phyloP scores from a whole-genome alignment of 2,329 filamentous ascomycete genomes.

The Colletotrichum sp. region DNA sequence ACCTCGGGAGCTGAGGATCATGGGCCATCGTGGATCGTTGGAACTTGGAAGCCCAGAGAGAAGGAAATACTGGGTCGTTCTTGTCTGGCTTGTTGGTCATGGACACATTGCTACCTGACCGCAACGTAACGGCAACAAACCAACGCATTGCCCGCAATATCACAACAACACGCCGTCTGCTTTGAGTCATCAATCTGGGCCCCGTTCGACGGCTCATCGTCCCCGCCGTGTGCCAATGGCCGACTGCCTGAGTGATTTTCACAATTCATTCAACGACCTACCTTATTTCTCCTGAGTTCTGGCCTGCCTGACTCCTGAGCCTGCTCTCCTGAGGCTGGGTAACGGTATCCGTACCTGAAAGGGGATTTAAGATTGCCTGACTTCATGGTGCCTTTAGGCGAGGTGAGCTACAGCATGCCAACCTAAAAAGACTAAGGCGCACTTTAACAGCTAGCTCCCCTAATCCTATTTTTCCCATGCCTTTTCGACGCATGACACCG shows the following conservation, averaged over 20 bases:
- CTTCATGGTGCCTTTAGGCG: not conserved
- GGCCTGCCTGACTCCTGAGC: not conserved
- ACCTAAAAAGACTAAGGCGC: not conserved
- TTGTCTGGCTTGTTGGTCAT: not conserved
- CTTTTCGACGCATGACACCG: not conserved
- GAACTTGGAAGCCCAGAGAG: slow-evolving; percentile 5
- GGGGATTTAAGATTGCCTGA: slow-evolving; percentile 1
- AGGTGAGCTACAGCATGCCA: slow-evolving; percentile 4
- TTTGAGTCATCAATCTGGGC: not conserved
- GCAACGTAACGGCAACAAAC: not conserved
- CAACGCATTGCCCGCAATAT: not conserved
- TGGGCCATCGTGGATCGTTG: slow-evolving; percentile 1
- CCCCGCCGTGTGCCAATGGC: not conserved
- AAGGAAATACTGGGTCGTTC: slow-evolving; percentile 7
- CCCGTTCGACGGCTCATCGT: not conserved
- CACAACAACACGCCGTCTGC: not conserved
- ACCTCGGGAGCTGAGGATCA: not conserved
- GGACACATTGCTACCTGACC: not conserved
- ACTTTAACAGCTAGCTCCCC: not conserved
- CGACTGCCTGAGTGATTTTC: not conserved
- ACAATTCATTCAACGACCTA: not conserved
- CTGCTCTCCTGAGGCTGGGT: not conserved
- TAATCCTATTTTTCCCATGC: not conserved
- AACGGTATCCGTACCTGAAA: not conserved
- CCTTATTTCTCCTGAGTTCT: not conserved